Base-by-base conservation (phyloP, 768 basidiomycete genomes). In the Lactifluus rugatus region DNA sequence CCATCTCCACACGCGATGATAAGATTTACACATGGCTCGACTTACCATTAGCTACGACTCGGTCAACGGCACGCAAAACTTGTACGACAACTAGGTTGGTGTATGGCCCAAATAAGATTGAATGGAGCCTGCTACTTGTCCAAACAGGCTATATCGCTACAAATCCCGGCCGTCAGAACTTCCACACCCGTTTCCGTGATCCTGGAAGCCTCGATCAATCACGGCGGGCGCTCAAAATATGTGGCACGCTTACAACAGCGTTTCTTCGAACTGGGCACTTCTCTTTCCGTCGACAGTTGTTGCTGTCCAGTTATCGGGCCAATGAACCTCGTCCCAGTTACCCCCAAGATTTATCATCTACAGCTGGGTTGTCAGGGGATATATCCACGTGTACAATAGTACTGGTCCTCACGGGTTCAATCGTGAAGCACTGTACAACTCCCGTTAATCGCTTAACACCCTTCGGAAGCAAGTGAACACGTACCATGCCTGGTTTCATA, bases 191-290 rank as follows among this genome's bases (percentile, higher is more conserved):
- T 87, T 65, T 93, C 93, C 28, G 93, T 96, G 66, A 97, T 85
- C 53, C 93, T 96, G 67, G 49, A 51, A 19, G 25, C 17, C 34
- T 13, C 32, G 41, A 34, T 57, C 49, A 74, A 56, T 60, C 52
- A 61, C 48, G 44, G 48, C 26, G 51, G 45, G 37, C 25, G 48
- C 46, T 36, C 37, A 44, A 64, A 44, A 17, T 23, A 28, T 39
- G 48, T 7, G 47, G 17, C 21, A 50, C 39, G 80, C 92, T 66
- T 67, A 94, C 93, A 99, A 71, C 36, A 99, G 74, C 1, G 95
- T 97, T 67, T 99, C 96, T 70, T 99, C 96, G 68, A 97, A 99
- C 67, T 99, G 96, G 1, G 96, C 96, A 60, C 90, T 93, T 56
- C 80, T 76, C 70, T 87, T 88, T 23, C 93, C 95, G 71, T 97